Base-by-base conservation (phyloP, 1,139 yeast genomes). In the Taiozyma sp. region DNA sequence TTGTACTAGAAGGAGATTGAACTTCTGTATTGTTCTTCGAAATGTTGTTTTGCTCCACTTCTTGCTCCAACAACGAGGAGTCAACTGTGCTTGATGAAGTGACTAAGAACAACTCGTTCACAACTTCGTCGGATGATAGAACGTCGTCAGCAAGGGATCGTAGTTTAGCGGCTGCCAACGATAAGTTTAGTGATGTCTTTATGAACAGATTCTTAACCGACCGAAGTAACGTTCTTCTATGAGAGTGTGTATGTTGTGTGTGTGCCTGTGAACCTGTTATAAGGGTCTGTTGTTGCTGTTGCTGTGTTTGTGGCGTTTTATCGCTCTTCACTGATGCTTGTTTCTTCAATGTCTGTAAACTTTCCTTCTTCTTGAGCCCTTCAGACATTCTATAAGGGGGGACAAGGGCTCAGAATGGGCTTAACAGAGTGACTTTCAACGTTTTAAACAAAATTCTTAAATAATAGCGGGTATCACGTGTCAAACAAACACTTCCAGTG, bases 121-220 rank as follows among this genome's bases (percentile, higher is more conserved):
- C 55, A 7, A 61, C 57, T 42, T 62, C 65, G 57, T 62, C 65
- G 3, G 60, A 55, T 24, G 64, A 60, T 13, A 62, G 53, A 0
- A 55, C 61, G 26, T 62, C 65, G 43, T 60, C 62, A 8, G 65
- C 62, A n/a, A 61, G 42, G 13, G 55, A 50, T 28, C 54, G 53
- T 2, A 62, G 51, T 42, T 47, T 53, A 9, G 53, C 52, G 0
- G 61, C 54, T 2, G 60, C 57, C 1, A 58, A 21, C 0, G 60
- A 54, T 2, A 61, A 51, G 14, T 58, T 51, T 3, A 60, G 39
- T 0, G 61, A 54, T 6, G 59, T 59, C 44, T 56, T 54, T 22
- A 53, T 47, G 28, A 57, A 57, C 7, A 54, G 35, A 26, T 50
- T 50, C 41, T 60, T 53, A 11, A 60, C 46, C 0, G 58, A 40